phyloP scores from a whole-genome alignment of 371 early-diverging fungal species.

The Fennellomyces sp. region DNA sequence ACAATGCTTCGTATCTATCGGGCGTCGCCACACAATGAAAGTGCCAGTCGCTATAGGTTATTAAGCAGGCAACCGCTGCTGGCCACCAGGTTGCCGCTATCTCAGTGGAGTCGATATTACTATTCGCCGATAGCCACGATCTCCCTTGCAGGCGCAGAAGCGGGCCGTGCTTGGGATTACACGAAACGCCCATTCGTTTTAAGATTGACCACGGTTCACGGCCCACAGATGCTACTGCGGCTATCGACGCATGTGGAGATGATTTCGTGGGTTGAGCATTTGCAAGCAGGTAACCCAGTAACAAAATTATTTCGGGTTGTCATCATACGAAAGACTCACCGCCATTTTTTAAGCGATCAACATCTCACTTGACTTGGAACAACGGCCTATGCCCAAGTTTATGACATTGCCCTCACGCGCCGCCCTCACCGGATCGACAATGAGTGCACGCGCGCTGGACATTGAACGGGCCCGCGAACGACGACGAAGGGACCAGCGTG shows the following conservation, averaged over 20 bases:
- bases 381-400: conserved; percentile 52
- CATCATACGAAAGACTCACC: neutral
- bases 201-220: conserved; percentile 39
- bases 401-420: conserved; percentile 40
- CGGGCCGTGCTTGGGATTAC: conserved; percentile 45
- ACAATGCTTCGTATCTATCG: conserved; percentile 42
- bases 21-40: conserved; percentile 24
- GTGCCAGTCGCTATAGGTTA: neutral
- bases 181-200: conserved; percentile 40
- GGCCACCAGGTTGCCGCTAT: conserved; percentile 18
- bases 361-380: conserved; percentile 45
- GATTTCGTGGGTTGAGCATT: conserved; percentile 52
- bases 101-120: conserved; percentile 34
- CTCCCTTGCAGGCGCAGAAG: conserved; percentile 47
- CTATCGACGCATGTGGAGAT: conserved; percentile 39
- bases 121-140: conserved; percentile 29
- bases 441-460: conserved; percentile 28
- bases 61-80: conserved; percentile 10
- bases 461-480: conserved; percentile 39
- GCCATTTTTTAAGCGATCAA: conserved; percentile 33
- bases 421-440: conserved; percentile 11
- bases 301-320: neutral
- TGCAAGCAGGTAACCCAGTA: conserved; percentile 43
- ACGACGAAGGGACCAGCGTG: conserved; percentile 37
- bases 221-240: conserved; percentile 43